Conservation (phyloP, 768 basidiomycete species). For the Tephrocybe rancida region DNA sequence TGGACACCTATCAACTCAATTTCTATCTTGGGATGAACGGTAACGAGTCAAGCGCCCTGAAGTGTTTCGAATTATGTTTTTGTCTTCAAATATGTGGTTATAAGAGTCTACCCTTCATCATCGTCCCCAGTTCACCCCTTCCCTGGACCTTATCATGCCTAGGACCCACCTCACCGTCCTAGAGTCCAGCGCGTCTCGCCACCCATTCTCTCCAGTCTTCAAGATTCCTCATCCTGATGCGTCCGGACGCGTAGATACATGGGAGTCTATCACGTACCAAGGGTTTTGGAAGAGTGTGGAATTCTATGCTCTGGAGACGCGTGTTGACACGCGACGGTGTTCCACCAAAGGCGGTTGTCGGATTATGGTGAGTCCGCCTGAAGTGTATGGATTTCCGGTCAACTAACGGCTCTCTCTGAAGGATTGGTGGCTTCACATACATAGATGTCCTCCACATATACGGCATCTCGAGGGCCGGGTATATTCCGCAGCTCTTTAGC, state of each 20-base stretch:
- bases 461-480: constrained; percentile 65
- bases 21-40: constrained; percentile 11
- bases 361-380: constrained; percentile 48
- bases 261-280: constrained; percentile 27
- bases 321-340: constrained; percentile 43
- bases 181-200: constrained; percentile 44
- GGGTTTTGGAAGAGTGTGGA: constrained; percentile 61
- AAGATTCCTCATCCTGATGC: constrained; percentile 47
- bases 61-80: constrained; percentile 18
- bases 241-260: constrained; percentile 19
- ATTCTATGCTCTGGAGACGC: constrained; percentile 54
- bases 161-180: constrained; percentile 58
- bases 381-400: neutral
- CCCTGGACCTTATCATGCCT: constrained; percentile 23
- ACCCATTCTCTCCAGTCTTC: constrained; percentile 51
- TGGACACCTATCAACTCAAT: constrained; percentile 14
- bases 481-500: constrained; percentile 67
- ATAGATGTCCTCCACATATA: constrained; percentile 65
- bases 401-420: constrained; percentile 26
- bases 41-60: constrained; percentile 8
- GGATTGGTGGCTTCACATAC: constrained; percentile 67
- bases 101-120: constrained; percentile 2
- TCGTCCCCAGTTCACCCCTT: neutral
- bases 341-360: constrained; percentile 53
- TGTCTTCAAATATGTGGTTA: constrained; percentile 7